Base-by-base conservation (phyloP, 1,284 basidiomycete species). In the Singerocomus inundabilis region DNA sequence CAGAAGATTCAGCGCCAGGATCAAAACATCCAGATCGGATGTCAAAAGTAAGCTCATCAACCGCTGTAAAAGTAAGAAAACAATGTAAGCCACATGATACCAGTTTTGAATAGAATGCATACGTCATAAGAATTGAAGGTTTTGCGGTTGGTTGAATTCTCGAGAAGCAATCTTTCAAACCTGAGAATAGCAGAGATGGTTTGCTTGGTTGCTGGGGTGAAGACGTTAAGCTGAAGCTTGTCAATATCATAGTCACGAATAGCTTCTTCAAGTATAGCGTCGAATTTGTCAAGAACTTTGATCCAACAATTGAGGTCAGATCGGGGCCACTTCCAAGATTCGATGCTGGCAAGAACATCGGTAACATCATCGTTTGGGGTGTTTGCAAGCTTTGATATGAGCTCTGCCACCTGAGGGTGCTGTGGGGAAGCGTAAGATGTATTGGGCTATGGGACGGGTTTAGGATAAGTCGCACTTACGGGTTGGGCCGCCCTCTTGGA, bases 291-390 rank as follows among this genome's bases (percentile, higher is more conserved):
- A 43, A 99, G 83, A 51, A 95, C 91, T 63, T 86, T 86, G 63
- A 93, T 87, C 97, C 97, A 99, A 51, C 91, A 88, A 73, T 98
- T 93, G 52, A 99, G 80, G 76, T 99, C 97, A 51, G 94, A 96
- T 57, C 97, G 83, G 26, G 95, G 93, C 88, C 93, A 99, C 70
- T 82, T 87, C 97, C 97, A 99, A 15, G 75, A 70, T 58, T 86
- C 81, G 59, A 91, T 85, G 56, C 78, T 70, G 37, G 77, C 71
- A 40, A 93, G 76, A 51, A 83, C 77, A 50, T 80, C 73, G 2
- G 82, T 71, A 16, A 93, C 72, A 58, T 88, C 80, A 44, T 89
- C 80, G 50, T 81, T 82, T 6, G 81, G 72, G 5, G 83, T 84
- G 53, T 75, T 76, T 40, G 81, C 61, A n/a, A 91, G 75, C 57